Base-by-base conservation (phyloP, 805 yeast species). In the Metschnikowia peoriensis region DNA sequence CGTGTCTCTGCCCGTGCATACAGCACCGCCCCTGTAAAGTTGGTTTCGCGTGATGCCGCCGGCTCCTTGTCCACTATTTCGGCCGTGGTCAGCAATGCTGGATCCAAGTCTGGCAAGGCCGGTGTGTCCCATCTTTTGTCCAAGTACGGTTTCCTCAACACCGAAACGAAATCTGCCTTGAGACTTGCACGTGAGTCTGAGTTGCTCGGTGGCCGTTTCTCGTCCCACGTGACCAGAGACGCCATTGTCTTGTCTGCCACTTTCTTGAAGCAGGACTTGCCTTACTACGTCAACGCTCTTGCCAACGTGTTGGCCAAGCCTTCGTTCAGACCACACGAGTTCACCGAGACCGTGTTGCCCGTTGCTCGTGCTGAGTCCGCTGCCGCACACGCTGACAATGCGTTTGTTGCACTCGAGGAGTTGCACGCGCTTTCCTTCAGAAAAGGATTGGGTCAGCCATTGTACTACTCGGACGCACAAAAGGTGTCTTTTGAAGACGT, bases 171-270 rank as follows among this genome's bases (percentile, higher is more conserved):
- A 72, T 87, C 97, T 16, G 97, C 94, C 27, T 80, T 94, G 69
- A 88, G 98, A 78, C 79, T 92, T 66, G 88, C 91, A 67, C 88
- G 99, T 75, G 99, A 94, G 77, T 77, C 92, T 47, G 99, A 93
- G 77, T 82, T 94, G 60, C 79, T 93, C 60, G 98, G 99, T 61
- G 98, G 97, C 68, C 73, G 72, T 55, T 82, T 90, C 71, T 67
- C 80, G 46, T 77, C 96, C 43, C 64, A 67, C 52, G 85, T 90
- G 62, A 84, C 88, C 71, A 87, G 97, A 78, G 98, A 94, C 69
- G 78, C 86, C 64, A 82, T 94, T 59, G 82, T 88, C 56, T 81
- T 93, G 66, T 80, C 82, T 61, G 86, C 98, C 54, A 79, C 81
- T 62, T 94, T 94, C 78, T 81, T 93, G 73, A 85, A 85, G 69